phyloP scores from a whole-genome alignment of 2,329 filamentous ascomycete genomes.

The Cryphonectria naterciae region DNA sequence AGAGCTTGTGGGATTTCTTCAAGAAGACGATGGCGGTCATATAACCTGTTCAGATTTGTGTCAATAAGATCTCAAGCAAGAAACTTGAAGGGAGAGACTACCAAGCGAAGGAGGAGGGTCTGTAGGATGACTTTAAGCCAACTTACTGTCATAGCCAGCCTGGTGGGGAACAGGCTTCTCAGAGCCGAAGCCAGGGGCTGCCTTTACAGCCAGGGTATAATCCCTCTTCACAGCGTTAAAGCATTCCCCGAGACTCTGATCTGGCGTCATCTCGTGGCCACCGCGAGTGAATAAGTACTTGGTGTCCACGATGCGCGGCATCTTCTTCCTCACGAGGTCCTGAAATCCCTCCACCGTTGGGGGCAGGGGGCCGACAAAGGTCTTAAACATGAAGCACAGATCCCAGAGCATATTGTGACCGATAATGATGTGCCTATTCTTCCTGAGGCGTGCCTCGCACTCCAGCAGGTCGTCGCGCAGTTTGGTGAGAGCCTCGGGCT shows the following conservation, averaged over 20 bases:
- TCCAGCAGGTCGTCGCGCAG: conserved; percentile 30
- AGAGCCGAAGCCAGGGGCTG: not conserved
- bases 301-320: conserved; percentile 64
- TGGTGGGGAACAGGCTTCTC: conserved; percentile 48
- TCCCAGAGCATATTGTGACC: conserved; percentile 70
- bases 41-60: conserved; percentile 37
- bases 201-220: conserved; percentile 11
- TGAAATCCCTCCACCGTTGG: conserved; percentile 57
- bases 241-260: conserved; percentile 29
- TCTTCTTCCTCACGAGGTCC: conserved; percentile 49
- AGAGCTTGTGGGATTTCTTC: conserved; percentile 34
- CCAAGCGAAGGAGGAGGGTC: too few species aligned
- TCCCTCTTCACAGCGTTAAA: conserved; percentile 6
- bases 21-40: conserved; percentile 49
- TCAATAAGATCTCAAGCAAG: not conserved
- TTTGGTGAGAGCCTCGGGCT: conserved; percentile 11
- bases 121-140: not conserved
- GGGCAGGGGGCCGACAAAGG: conserved; percentile 64
- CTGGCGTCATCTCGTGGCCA: conserved; percentile 74
- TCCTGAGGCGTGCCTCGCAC: conserved; percentile 37
- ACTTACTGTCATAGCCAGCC: conserved; percentile 63
- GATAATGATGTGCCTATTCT: conserved; percentile 49
- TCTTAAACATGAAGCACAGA: conserved; percentile 65
- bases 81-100: not conserved
- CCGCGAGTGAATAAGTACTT: conserved; percentile 72